Percentiles rank a stretch among this genome's conserved stretches.
These are phyloP conservation scores for Tolypocladium guangdongense DNA, from an alignment of 2,329 filamentous ascomycete genomes.

Conservation along the genomic window DNA sequence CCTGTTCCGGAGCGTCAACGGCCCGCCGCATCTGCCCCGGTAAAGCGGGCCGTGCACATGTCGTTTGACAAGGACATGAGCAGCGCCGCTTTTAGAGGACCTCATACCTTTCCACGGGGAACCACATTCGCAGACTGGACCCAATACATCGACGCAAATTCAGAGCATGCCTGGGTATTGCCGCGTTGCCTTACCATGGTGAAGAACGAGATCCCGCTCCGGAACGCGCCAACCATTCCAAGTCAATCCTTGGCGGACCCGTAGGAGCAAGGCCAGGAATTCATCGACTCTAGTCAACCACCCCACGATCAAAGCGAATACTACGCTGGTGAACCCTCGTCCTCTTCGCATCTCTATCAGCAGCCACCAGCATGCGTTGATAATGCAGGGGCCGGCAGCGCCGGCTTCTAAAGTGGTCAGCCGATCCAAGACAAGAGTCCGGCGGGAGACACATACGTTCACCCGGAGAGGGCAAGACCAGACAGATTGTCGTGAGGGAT, in stretches of 20 bases:
- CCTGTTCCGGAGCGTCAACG: no score
- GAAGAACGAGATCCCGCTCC: no score
- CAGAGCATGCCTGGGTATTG: no score
- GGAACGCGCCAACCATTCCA: no score
- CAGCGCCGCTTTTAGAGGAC: no score
- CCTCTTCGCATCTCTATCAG: background rate
- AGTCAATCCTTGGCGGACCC: background rate
- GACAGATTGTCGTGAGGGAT: background rate
- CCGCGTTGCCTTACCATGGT: no score
- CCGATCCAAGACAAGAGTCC: background rate
- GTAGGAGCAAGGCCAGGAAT: background rate
- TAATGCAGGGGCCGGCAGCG: background rate
- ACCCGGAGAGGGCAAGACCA: background rate
- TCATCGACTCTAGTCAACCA: background rate
- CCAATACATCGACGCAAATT: no score
- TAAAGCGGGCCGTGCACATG: background rate
- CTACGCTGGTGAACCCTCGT: background rate
- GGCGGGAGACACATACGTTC: background rate
- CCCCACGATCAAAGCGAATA: background rate
- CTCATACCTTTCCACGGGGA: no score
- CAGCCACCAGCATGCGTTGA: background rate
- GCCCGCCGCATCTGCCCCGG: background rate
- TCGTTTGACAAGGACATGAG: no score
- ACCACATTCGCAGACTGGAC: no score
- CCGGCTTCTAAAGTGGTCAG: background rate